A percentile compares a stretch with the other conserved stretches of the same genome.
Evolutionary conservation across 352 stramenopile species (phyloP).

Genomic region (Bremia lactucae): DNA sequence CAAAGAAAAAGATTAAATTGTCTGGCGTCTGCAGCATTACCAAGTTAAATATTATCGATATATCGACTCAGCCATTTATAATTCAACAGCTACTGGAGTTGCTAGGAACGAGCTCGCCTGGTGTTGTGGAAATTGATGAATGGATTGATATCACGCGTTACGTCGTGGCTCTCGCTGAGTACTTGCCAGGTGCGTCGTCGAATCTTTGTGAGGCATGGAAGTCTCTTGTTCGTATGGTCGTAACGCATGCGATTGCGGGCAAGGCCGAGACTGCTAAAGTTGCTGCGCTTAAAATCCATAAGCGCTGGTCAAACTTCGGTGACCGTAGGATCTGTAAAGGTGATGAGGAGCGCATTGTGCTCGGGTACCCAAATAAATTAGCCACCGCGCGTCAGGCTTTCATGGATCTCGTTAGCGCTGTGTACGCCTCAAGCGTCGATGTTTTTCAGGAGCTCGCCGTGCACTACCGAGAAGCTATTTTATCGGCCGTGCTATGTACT

Average conservation of each 20-base stretch:
- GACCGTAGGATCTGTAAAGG: slow-evolving; percentile 15
- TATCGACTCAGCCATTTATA: slow-evolving; percentile 17
- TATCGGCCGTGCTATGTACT: slow-evolving; percentile 40
- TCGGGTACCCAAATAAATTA: slow-evolving; percentile 33
- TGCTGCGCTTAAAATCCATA: slow-evolving; percentile 37
- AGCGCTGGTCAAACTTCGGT: slow-evolving; percentile 26
- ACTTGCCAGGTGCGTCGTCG: slow-evolving; percentile 8
- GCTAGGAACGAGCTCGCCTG: slow-evolving; percentile 21
- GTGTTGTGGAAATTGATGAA: slow-evolving; percentile 26
- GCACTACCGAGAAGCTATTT: slow-evolving; percentile 52
- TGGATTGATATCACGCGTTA: slow-evolving; percentile 37
- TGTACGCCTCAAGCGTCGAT: slow-evolving; percentile 32
- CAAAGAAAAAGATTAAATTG: slow-evolving; percentile 9
- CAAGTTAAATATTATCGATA: slow-evolving; percentile 17
- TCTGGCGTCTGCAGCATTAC: neutral
- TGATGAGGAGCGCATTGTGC: slow-evolving; percentile 32
- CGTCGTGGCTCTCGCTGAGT: slow-evolving; percentile 19
- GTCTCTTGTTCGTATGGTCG: slow-evolving; percentile 28
- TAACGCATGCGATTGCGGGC: slow-evolving; percentile 47
- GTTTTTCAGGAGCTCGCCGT: slow-evolving; percentile 36
- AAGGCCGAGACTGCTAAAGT: slow-evolving; percentile 50
- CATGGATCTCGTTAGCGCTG: slow-evolving; percentile 33
- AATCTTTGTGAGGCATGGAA: slow-evolving; percentile 47
- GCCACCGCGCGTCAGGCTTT: slow-evolving; percentile 29
- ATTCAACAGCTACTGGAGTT: slow-evolving; percentile 24